Conservation (phyloP, 176 grass and related monocot genomes). For the Oropetium thomaeum region DNA sequence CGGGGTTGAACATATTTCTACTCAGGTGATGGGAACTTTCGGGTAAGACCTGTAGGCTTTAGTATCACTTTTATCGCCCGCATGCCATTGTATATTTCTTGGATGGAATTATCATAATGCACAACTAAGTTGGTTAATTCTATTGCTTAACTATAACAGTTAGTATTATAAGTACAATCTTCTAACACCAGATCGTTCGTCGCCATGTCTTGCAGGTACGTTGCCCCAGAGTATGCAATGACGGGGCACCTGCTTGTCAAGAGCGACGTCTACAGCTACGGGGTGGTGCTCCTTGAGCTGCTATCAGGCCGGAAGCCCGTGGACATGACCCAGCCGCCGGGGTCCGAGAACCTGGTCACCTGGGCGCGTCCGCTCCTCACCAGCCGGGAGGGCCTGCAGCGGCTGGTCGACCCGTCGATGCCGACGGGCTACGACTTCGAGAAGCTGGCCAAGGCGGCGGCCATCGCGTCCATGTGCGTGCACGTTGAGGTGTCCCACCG, state of each 20-base stretch:
- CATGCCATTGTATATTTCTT: not conserved
- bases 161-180: not conserved
- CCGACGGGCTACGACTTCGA: conserved; percentile 53
- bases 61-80: not conserved
- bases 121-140: not conserved
- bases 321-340: conserved; percentile 67
- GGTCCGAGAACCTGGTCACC: conserved; percentile 82
- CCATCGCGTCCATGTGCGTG: conserved; percentile 92
- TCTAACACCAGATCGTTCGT: not conserved
- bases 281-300: conserved; percentile 90
- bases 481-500: conserved; percentile 74
- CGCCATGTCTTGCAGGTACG: conserved; percentile 57
- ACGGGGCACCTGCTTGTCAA: conserved; percentile 92
- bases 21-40: conserved; percentile 95
- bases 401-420: conserved; percentile 69
- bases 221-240: conserved; percentile 98
- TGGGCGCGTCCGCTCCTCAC: conserved; percentile 88
- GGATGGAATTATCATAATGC: not conserved
- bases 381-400: conserved; percentile 67
- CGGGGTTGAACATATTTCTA: conserved; percentile 75
- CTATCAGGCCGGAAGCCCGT: conserved; percentile 86
- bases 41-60: conserved; percentile 48
- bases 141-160: too few species aligned
- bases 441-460: conserved; percentile 82
- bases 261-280: conserved; percentile 98